Conservation (phyloP, 768 basidiomycete species). For the Coprinellus micaceus region DNA sequence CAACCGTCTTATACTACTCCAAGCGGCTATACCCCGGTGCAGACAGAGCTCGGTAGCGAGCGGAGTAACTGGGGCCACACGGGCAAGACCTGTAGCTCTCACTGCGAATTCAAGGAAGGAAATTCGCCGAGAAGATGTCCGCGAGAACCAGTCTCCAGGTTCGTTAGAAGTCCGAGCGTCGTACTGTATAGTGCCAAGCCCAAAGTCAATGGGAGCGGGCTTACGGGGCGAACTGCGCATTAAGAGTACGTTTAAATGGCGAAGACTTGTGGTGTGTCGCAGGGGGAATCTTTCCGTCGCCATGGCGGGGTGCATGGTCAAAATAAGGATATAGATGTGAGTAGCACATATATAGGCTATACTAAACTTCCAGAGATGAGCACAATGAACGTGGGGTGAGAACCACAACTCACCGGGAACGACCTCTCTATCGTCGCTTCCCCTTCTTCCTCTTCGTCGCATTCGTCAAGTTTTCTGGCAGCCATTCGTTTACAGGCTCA, state of each 20-base stretch:
- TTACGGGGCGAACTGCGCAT: not conserved
- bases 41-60: not conserved
- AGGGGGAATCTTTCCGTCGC: no score
- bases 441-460: conserved; percentile 41
- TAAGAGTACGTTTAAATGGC: not conserved
- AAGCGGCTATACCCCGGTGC: conserved; percentile 4
- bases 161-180: not conserved
- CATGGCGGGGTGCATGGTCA: no score
- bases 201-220: not conserved
- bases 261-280: no score
- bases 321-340: no score
- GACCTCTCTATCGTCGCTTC: conserved; percentile 24
- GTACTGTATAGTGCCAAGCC: not conserved
- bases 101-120: not conserved
- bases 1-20: not conserved
- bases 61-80: not conserved
- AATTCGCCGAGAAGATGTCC: conserved; percentile 2
- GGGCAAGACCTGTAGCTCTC: no score
- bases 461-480: conserved; percentile 44
- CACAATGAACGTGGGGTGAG: not conserved
- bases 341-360: no score
- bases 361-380: not conserved
- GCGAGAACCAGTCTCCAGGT: not conserved
- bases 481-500: conserved; percentile 44
- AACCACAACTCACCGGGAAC: not conserved